Percentiles rank a stretch among this genome's conserved stretches.
These are phyloP conservation scores for Aspergillus taichungensis DNA, from an alignment of 495 filamentous ascomycete genomes.

Conservation along the genomic window DNA sequence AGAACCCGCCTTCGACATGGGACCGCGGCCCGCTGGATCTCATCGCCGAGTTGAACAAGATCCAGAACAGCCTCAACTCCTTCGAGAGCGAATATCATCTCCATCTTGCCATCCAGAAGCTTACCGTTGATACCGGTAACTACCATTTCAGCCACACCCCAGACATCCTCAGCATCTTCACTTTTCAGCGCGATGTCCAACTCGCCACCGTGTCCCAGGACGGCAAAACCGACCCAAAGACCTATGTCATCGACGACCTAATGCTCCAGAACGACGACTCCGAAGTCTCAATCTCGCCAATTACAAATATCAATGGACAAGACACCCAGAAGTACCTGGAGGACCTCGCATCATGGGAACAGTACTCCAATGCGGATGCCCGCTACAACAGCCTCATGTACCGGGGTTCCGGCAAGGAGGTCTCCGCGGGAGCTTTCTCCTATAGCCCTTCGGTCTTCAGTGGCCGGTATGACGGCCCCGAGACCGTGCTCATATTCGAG, in stretches of 20 bases:
- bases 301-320: conserved; percentile 37
- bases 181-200: conserved; percentile 32
- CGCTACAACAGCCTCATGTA: conserved; percentile 3
- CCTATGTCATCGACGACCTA: conserved; percentile 25
- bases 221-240: conserved; percentile 37
- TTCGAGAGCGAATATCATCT: conserved; percentile 41
- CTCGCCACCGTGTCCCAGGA: conserved; percentile 42
- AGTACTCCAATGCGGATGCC: conserved; percentile 5
- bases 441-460: neutral
- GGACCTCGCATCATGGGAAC: neutral
- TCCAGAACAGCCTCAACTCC: conserved; percentile 1
- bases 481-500: conserved; percentile 4
- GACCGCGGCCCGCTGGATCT: conserved; percentile 2
- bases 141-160: conserved; percentile 29
- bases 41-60: conserved; percentile 5
- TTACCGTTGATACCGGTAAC: conserved; percentile 38
- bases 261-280: neutral
- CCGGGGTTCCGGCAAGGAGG: neutral
- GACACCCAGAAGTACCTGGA: conserved; percentile 29
- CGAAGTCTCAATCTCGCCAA: conserved; percentile 23
- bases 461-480: neutral
- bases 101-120: conserved; percentile 36
- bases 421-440: neutral
- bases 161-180: conserved; percentile 36
- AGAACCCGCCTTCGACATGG: conserved; percentile 5